Percentiles rank a stretch among this genome's conserved stretches.
phyloP scores from a whole-genome alignment of 768 basidiomycete species.

The Guyanaporus albipodus region DNA sequence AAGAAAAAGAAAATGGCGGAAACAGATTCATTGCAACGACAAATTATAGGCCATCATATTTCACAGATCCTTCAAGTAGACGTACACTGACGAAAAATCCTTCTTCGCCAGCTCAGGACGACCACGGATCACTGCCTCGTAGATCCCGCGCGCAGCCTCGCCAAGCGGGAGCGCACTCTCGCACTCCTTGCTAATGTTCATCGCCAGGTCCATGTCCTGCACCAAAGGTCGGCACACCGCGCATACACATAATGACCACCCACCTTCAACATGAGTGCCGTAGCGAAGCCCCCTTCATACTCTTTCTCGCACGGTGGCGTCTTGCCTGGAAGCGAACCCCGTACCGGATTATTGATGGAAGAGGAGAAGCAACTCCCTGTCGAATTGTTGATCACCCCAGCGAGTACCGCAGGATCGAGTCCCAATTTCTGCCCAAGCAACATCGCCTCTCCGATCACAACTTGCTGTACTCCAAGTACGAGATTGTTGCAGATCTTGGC shows the following conservation, averaged over 20 bases:
- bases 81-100: slow-evolving; percentile 83
- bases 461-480: slow-evolving; percentile 73
- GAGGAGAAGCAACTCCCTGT: slow-evolving; percentile 84
- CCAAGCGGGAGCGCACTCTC: slow-evolving; percentile 62
- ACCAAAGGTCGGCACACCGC: background rate
- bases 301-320: slow-evolving; percentile 79
- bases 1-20: background rate
- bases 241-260: background rate
- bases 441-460: slow-evolving; percentile 89
- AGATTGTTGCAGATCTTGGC: slow-evolving; percentile 93
- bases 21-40: background rate
- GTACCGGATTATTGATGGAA: slow-evolving; percentile 86
- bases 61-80: slow-evolving; percentile 42
- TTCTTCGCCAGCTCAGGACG: slow-evolving; percentile 59
- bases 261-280: slow-evolving; percentile 80
- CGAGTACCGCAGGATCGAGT: slow-evolving; percentile 68
- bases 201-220: slow-evolving; percentile 85
- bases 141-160: slow-evolving; percentile 58
- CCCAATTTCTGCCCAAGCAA: slow-evolving; percentile 80
- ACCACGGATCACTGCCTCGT: slow-evolving; percentile 48
- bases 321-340: slow-evolving; percentile 61
- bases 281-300: slow-evolving; percentile 85
- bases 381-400: slow-evolving; percentile 80
- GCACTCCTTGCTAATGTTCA: slow-evolving; percentile 49
- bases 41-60: background rate